Conservation (phyloP, 78 protist genomes). For the Dictyostelium purpureum region DNA sequence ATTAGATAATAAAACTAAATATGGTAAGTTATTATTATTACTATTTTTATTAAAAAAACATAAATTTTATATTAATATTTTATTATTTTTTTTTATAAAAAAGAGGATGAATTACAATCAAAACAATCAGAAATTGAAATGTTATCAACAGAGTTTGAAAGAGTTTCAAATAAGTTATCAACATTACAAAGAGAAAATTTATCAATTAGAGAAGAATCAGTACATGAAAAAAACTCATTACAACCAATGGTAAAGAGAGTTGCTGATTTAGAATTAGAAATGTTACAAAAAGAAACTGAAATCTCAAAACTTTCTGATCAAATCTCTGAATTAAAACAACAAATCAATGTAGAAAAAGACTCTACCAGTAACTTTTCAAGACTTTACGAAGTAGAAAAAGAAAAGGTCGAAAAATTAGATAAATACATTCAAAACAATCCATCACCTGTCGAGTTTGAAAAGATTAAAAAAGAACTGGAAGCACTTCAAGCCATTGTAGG, state of each 20-base stretch:
- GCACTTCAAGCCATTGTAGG: constrained; percentile 48
- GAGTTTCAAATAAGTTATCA: not conserved
- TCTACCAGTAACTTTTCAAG: not conserved
- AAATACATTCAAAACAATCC: constrained; percentile 50
- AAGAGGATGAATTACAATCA: constrained; percentile 56
- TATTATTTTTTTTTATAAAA: too few relatives aligned
- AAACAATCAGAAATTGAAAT: constrained; percentile 80
- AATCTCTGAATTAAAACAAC: not conserved
- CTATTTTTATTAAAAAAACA: too few relatives aligned
- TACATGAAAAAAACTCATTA: constrained; percentile 32
- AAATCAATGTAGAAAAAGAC: not conserved
- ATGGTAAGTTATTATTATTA: too few relatives aligned
- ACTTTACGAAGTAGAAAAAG: not conserved
- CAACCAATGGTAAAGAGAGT: constrained; percentile 49
- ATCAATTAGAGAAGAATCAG: constrained; percentile 66
- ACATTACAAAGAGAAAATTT: constrained; percentile 45
- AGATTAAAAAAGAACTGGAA: constrained; percentile 26
- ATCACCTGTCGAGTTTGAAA: constrained; percentile 58
- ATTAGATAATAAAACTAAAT: constrained; percentile 30
- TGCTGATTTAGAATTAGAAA: constrained; percentile 71
- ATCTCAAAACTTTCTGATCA: constrained; percentile 23
- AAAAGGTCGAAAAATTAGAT: constrained; percentile 30
- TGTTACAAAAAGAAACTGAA: constrained; percentile 40
- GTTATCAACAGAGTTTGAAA: constrained; percentile 60
- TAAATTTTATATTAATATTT: too few relatives aligned